Evolutionary conservation across 768 basidiomycete genomes (phyloP), one percentile per base, ranked within the genome.

Genomic region (Tricholoma matsutake): DNA sequence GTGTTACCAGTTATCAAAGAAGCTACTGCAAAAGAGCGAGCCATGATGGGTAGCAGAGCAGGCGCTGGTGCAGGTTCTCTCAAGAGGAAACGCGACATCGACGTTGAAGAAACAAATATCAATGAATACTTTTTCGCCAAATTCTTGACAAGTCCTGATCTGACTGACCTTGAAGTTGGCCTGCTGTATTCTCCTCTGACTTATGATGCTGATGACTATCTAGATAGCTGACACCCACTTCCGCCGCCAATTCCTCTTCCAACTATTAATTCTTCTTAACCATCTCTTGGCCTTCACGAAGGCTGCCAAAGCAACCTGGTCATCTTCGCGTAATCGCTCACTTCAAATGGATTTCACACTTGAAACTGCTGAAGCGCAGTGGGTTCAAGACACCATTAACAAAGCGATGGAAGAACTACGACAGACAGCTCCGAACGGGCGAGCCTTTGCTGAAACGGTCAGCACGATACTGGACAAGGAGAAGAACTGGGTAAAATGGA

Each of bases 81-180:
- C 59, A 93, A 91, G 73, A 80, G 88, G 60, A 90, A 88, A 74
- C 84, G 88, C 22, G 90, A 89, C 18, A 71, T 72, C 8, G 84
- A 85, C 35, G 67, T 72, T n/a, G 81, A 83, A 55, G 87, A 86
- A 67, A 76, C 74, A 14, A 79, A 79, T 58, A 75, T 77, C 18
- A 84, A 78, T 54, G 88, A 94, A 62, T 95, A 94, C 70, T 96
- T 96, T 75, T 96, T 95, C 68, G 92, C 94, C 37, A 97, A 96
- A 73, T 96, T 94, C 74, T 76, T 97, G 57, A 96, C 94, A 0
- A 93, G 86, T 63, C 88, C 91, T 0, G 92, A 94, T 58, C 77
- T 97, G 20, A 78, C 95, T 14, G 93, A 91, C 56, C 86, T 95
- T 52, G 94, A 97, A 82, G 94, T 94, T 55, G 54, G 80, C 67